Conservation (phyloP, 257 asterid genomes). For the Vinca minor region DNA sequence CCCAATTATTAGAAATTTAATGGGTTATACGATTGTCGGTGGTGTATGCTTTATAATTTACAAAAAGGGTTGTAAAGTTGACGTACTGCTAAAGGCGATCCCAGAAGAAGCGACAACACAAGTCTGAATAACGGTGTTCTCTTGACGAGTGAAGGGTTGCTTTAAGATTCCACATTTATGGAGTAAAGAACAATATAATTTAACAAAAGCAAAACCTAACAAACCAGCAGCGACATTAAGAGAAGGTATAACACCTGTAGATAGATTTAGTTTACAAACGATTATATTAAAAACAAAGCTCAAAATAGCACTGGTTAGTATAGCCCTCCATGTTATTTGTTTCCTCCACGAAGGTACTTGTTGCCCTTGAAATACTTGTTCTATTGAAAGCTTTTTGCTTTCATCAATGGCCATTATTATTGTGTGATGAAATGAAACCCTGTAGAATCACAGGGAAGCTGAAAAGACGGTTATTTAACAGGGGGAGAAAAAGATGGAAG, state of each 20-base stretch:
- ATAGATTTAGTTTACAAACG: slow-evolving; percentile 56
- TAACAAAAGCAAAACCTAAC: slow-evolving; percentile 48
- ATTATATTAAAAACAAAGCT: slow-evolving; percentile 53
- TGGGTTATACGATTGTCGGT: no score
- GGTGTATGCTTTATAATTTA: no score
- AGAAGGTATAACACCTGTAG: slow-evolving; percentile 72
- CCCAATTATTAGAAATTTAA: no score
- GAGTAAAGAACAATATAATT: slow-evolving; percentile 28
- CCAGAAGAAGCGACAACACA: slow-evolving; percentile 70
- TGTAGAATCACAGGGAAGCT: no score
- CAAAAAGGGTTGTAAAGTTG: neutral
- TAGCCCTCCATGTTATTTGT: slow-evolving; percentile 44
- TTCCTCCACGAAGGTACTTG: slow-evolving; percentile 46
- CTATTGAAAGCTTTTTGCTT: no score
- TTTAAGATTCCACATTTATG: slow-evolving; percentile 37
- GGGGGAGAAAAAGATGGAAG: no score
- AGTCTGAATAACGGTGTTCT: slow-evolving; percentile 64
- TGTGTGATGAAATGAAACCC: no score
- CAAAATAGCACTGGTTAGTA: slow-evolving; percentile 33
- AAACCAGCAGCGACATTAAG: slow-evolving; percentile 72
- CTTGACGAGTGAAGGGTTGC: slow-evolving; percentile 68
- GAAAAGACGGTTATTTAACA: no score
- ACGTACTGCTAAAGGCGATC: slow-evolving; percentile 70
- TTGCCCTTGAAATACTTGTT: slow-evolving; percentile 28
- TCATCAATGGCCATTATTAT: no score